Base-by-base conservation (phyloP, 345 rosid genomes). In the Eucalyptus regnans region DNA sequence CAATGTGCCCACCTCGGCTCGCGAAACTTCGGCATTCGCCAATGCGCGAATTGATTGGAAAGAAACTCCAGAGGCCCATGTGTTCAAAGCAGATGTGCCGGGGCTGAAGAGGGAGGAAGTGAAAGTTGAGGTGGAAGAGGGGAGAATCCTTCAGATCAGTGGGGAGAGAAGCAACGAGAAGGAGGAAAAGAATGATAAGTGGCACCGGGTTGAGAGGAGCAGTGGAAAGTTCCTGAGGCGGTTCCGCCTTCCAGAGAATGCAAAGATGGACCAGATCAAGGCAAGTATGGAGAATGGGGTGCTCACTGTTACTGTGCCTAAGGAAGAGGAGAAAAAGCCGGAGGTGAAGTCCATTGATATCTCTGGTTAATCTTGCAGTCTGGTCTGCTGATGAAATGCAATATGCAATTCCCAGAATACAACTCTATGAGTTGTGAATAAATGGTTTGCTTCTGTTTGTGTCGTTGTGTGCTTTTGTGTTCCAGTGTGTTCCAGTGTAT, bases 91-190 rank as follows among this genome's bases (percentile, higher is more conserved):
- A 9, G 93, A 91, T 13, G 79, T 90, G 4, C 90, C 93, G 0
- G 91, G 93, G 58, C 81, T 91, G 33, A 90, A 85, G 89, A 91
- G 90, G 87, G 93, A 91, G 80, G 91, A 89, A 22, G 91, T 91
- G 80, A 91, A 91, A 62, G 91, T 91, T 23, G 90, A 91, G 88
- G 89, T 90, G 44, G 93, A 91, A 50, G 93, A 91, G 44, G 90
- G 90, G 9, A 90, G 90, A n/a, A 54, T 91, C 33, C 62, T 91
- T 48, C 89, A 89, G 56, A 89, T 90, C 64, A 90, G 90, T 23
- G 93, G 93, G 22, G 91, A 91, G 86, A 90, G 86, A 52, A 43
- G 87, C 56, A 85, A 84, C 25, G 93, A 92, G 81, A 43, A 88
- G 43, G 93, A 90, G 60, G 92, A 90, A 17, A 89, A 51, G 89